These are phyloP conservation scores for Tagetes patula DNA, from an alignment of 129 eudicot genomes.

Conservation along the genomic window DNA sequence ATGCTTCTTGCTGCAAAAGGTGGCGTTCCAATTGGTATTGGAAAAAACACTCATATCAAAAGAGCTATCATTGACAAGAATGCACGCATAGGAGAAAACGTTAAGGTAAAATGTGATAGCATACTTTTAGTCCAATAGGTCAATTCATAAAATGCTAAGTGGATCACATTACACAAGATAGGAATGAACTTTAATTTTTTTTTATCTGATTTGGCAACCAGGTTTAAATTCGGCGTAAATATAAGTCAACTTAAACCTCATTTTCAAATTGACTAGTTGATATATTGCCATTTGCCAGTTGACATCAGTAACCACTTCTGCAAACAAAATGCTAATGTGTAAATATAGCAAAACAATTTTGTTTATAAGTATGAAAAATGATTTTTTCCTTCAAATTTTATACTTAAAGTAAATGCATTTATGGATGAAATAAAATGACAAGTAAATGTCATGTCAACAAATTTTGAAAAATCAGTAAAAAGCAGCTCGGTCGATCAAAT, in stretches of 20 bases:
- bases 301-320: neutral
- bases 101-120: constrained; percentile 52
- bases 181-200: neutral
- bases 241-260: neutral
- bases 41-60: constrained; percentile 76
- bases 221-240: neutral
- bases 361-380: neutral
- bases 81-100: constrained; percentile 89
- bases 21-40: constrained; percentile 85
- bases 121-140: neutral
- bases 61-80: constrained; percentile 96
- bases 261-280: neutral
- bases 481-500: neutral
- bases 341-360: neutral
- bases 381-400: neutral
- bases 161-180: neutral
- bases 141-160: neutral
- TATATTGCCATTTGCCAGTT: neutral
- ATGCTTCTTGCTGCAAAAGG: constrained; percentile 81
- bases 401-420: neutral
- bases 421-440: neutral
- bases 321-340: neutral
- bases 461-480: neutral
- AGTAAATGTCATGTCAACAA: neutral
- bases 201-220: neutral